Evolutionary conservation across 768 basidiomycete genomes (phyloP), one percentile per base, ranked within the genome.

Genomic region (Termitomyces sp.): DNA sequence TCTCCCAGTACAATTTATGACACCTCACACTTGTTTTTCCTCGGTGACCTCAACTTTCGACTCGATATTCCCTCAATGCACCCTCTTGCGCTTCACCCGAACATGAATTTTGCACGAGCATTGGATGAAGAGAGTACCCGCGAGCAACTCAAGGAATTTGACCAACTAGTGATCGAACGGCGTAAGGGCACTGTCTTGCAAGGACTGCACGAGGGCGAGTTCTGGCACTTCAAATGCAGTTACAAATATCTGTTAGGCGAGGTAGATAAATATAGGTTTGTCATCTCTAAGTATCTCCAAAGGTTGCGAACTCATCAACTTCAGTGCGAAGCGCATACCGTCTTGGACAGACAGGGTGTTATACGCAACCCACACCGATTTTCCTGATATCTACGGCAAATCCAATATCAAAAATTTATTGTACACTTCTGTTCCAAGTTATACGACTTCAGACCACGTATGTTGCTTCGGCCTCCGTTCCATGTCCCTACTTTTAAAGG

Each of bases 301-400:
- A 58, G 55, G 18, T 51, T 58, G 13, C 64, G 33, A 44, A 24
- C 51, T 58, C 13, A 49, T 43, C 46, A 22, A 27, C 24, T 62
- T 24, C 48, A 91, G 90, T 67, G 68, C 72, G 12, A 88, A 84
- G 66, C 86, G 96, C 10, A 80, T 78, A 2, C 95, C 96, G 0
- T 85, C 94, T 22, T 98, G 93, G 91, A 97, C 95, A 30, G 96
- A 98, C 71, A 82, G 96, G 45, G 82, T 98, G 44, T 76, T 98
- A 67, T 97, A 93, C 67, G 80, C 91, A 13, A 91, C 91, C 5
- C 77, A 86, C 67, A 80, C 80, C 22, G 91, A 92, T 69, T 81
- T 80, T 2, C 82, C 83, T 2, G 76, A 80, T 56, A 70, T 70
- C 7, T 76, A 77, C 8, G 75, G 81, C 10, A 65, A 74, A 37